Evolutionary conservation across 208 protist species (phyloP), one percentile per base, ranked within the genome.

Genomic region (Strigomonas culicis): DNA sequence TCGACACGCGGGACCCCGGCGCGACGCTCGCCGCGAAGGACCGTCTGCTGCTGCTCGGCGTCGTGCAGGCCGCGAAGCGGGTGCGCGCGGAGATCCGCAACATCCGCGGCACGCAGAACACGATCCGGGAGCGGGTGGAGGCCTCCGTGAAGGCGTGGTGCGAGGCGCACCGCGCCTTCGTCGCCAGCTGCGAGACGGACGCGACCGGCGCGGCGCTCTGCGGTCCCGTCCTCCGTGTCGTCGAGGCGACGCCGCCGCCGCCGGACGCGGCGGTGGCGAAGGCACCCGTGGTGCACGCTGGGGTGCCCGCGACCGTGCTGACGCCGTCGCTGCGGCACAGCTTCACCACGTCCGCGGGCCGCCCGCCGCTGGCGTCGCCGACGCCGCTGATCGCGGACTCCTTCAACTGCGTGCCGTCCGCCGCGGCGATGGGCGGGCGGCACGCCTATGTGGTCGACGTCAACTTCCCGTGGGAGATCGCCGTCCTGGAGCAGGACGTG

Each of bases 81-180:
- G 58, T 80, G 39, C 61, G 74, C 43, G 56, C 68, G 59, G 56
- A 90, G 57, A 47, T 83, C 24, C 77, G 79, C 11, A 83, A 92
- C 63, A 83, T 81, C 28, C 78, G 79, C 51, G 84, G 69, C 52
- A 78, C 82, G 34, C 78, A 74, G 30, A 76, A 80, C 34, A 90
- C 74, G 10, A 91, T 94, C 51, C 60, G 58, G 24, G 63, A 90
- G 52, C 68, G 79, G 34, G 55, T 91, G 51, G 66, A 79, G 17
- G 77, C 79, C 17, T 65, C 75, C 49, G 74, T 82, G 53, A 49
- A 65, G 39, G 67, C 65, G 68, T 92, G 85, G 88, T 84, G 77
- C 52, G 74, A 81, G 21, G 52, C 46, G 15, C 64, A 51, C 15
- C 57, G 57, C 13, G 44, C 47, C 1, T 7, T 63, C 2, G 24